phyloP scores from a whole-genome alignment of 768 basidiomycete species.

The Pisolithus marmoratus region DNA sequence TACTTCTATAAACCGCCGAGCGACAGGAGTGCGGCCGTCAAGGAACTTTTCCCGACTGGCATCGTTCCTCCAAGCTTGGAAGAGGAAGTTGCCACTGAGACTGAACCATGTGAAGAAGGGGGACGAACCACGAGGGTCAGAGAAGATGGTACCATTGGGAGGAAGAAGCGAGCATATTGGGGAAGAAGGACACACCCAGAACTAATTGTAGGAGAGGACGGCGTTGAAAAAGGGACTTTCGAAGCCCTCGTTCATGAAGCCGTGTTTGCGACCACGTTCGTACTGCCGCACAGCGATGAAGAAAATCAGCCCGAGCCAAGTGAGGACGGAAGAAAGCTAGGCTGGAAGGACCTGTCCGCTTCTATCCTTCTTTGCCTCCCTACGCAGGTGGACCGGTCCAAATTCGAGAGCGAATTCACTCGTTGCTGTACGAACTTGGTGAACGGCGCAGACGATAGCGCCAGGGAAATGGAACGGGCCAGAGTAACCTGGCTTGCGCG shows the following conservation, averaged over 20 bases:
- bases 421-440: slow-evolving; percentile 64
- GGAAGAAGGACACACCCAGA: slow-evolving; percentile 72
- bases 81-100: slow-evolving; percentile 32
- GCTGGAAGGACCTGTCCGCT: slow-evolving; percentile 62
- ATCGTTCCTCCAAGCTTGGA: slow-evolving; percentile 52
- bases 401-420: slow-evolving; percentile 67
- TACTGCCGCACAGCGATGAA: slow-evolving; percentile 13
- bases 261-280: slow-evolving; percentile 71
- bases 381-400: slow-evolving; percentile 41
- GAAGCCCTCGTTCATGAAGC: slow-evolving; percentile 81
- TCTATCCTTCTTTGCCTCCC: slow-evolving; percentile 60
- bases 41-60: slow-evolving; percentile 67
- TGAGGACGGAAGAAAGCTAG: slow-evolving; percentile 20
- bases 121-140: slow-evolving; percentile 28
- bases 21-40: slow-evolving; percentile 58
- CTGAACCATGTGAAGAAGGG: slow-evolving; percentile 23
- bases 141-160: slow-evolving; percentile 27
- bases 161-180: slow-evolving; percentile 72
- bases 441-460: slow-evolving; percentile 42
- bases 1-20: slow-evolving; percentile 82
- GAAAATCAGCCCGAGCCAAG: slow-evolving; percentile 14
- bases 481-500: slow-evolving; percentile 61
- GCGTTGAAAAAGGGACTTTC: slow-evolving; percentile 59
- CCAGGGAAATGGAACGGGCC: slow-evolving; percentile 31
- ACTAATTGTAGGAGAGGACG: slow-evolving; percentile 37